Evolutionary conservation across 306 rosid genomes (phyloP).

Genomic region (Quillaja saponaria): DNA sequence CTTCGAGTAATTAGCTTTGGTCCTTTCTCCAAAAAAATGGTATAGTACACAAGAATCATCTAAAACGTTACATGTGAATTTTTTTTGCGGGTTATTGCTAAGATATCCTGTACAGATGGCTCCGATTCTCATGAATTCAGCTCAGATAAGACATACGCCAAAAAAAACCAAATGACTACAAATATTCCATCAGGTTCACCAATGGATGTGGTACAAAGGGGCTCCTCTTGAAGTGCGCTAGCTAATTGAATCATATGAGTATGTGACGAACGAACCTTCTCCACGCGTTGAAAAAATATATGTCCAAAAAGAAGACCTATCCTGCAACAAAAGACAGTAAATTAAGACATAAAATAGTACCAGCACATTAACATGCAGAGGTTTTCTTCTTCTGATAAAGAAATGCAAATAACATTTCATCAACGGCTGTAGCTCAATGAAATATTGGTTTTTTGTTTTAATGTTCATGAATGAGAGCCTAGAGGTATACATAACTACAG

Average conservation of each 20-base stretch:
- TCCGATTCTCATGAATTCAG: slow-evolving; percentile 38
- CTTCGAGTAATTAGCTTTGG: slow-evolving; percentile 12
- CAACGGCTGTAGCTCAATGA: slow-evolving; percentile 1
- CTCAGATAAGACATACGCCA: slow-evolving; percentile 32
- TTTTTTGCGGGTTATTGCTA: too few relatives aligned
- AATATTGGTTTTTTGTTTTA: slow-evolving; percentile 2
- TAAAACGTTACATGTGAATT: slow-evolving; percentile 30
- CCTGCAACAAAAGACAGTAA: slow-evolving; percentile 24
- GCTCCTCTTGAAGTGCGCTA: slow-evolving; percentile 30
- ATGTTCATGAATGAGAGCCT: slow-evolving; percentile 10
- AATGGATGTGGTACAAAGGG: slow-evolving; percentile 18
- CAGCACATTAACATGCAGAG: background rate
- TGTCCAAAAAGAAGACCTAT: slow-evolving; percentile 26
- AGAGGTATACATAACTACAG: background rate
- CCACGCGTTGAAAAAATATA: background rate
- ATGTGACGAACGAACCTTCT: background rate
- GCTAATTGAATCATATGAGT: slow-evolving; percentile 27
- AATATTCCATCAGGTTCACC: slow-evolving; percentile 34
- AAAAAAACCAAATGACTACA: slow-evolving; percentile 26
- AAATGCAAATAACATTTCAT: background rate
- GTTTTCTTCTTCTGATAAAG: background rate
- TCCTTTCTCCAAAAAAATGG: slow-evolving; percentile 33
- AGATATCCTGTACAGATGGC: slow-evolving; percentile 61
- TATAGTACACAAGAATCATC: slow-evolving; percentile 26
- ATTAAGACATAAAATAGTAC: too few relatives aligned